Evolutionary conservation across 345 rosid species (phyloP), one percentile per base, ranked within the genome.

Genomic region (Salix purpurea): DNA sequence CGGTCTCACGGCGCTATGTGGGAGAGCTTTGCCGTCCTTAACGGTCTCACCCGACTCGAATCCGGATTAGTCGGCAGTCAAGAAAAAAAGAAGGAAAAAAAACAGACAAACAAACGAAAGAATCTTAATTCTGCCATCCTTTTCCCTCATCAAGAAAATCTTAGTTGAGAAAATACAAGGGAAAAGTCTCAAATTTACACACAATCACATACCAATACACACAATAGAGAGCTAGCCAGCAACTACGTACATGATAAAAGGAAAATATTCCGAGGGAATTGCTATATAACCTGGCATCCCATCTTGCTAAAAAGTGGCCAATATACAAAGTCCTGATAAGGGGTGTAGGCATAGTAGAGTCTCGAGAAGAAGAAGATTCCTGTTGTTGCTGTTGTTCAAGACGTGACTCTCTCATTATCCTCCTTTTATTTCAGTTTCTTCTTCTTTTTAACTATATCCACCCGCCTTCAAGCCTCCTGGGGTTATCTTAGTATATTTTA

Each of bases 281-380:
- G 69, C 58, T 37, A 28, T 46, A 19, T 2, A 73, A 93, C 97
- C 97, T 94, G 77, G 94, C 88, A 32, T 91, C 89, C 95, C 97
- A 94, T 92, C 98, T 86, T n/a, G 98, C 92, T 60, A 94, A 85
- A 86, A 91, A 91, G 74, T 91, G 90, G 69, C 83, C 98, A 6
- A 74, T 60, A 79, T 91, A 94, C 39, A 94, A 81, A 72, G 71
- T 87, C 26, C 64, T 82, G 71, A 86, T 67, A 13, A 88, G 87
- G 46, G 70, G 54, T 14, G 80, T 42, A 3, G 76, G 83, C 50
- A 48, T 9, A 64, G 83, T 46, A 37, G 69, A 30, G 28, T 72
- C 74, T 4, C 14, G 76, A 12, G 72, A 14, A 37, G 69, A 40
- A 18, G 74, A 70, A 26, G 76, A 72, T 44, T 44, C 19, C 16